Evolutionary conservation across 1,284 basidiomycete species (phyloP).

Genomic region (Inonotus obliquus): DNA sequence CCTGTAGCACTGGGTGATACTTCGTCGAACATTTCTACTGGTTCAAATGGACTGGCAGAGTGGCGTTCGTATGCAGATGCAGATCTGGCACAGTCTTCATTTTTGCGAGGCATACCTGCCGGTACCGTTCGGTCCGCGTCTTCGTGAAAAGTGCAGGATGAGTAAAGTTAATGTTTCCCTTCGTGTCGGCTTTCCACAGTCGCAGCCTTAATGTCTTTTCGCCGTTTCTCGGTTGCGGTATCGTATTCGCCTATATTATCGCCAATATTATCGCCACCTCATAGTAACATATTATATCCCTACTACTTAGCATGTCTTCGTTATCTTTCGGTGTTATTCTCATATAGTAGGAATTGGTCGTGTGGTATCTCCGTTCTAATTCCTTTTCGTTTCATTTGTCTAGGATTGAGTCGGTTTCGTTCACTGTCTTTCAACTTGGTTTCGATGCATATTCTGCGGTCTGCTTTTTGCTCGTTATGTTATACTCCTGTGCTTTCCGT

Average conservation of each 20-base stretch:
- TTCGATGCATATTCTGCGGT: background rate
- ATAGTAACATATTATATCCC: background rate
- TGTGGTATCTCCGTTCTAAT: background rate
- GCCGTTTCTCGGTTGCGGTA: background rate
- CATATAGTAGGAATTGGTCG: background rate
- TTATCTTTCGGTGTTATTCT: background rate
- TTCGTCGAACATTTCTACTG: background rate
- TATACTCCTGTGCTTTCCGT: background rate
- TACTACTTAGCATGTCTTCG: background rate
- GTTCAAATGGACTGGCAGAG: background rate
- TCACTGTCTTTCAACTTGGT: background rate
- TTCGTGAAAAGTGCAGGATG: background rate
- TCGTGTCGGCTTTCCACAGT: background rate
- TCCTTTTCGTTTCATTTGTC: background rate
- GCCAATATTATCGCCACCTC: background rate
- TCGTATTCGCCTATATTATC: background rate
- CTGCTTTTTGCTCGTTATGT: background rate
- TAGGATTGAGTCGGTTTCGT: too few species aligned
- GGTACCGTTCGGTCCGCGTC: background rate
- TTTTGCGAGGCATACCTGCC: background rate
- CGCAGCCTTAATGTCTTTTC: background rate
- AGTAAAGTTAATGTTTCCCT: background rate
- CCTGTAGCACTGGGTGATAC: background rate
- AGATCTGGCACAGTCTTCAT: background rate
- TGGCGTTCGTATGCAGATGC: constrained; percentile 1